Base-by-base conservation (phyloP, 1,284 basidiomycete species). In the Tremellales sp. region DNA sequence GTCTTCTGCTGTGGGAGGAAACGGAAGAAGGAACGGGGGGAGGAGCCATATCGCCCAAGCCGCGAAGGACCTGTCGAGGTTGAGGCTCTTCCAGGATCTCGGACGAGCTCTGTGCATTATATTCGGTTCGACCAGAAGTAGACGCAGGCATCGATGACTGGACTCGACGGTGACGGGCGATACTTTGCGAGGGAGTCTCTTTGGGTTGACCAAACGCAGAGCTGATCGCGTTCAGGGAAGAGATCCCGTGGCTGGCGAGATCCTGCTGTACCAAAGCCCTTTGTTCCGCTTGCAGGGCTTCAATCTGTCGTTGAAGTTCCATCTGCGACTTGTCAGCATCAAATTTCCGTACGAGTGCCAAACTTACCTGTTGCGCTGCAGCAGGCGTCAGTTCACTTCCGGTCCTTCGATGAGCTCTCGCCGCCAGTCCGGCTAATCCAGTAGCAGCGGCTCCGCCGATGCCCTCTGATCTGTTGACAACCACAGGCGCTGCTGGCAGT, bases 281-380 rank as follows among this genome's bases (percentile, higher is more conserved):
- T 63, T 92, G 89, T 64, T 92, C 86, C 40, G 89, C 87, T 65
- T 93, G 90, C 40, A 93, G 75, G 8, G 82, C 86, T 72, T 93
- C 90, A 51, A 94, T 94, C 73, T 93, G 87, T 60, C 72, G 86
- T 71, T 94, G 90, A 45, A 94, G 67, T 36, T 87, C 87, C n/a
- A n/a, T n/a, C 60, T 92, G 86, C 88, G 93, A 65, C 28, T 16
- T 14, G 47, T 57, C 43, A 58, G 51, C 40, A 6, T 12, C 12
- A 4, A n/a, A 14, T 29, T 18, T 18, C 14, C 10, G 16, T 28
- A 40, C 25, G 8, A 25, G 29, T 9, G 16, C n/a, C n/a, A n/a
- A 8, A 61, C 71, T 58, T 61, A 88, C 88, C 79, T 93, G 89
- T 70, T 91, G 87, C 18, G 87, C 87, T 85, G 92, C 87, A 46